phyloP scores from a whole-genome alignment of 805 yeast species.

The Saccharomycopsis sp. region DNA sequence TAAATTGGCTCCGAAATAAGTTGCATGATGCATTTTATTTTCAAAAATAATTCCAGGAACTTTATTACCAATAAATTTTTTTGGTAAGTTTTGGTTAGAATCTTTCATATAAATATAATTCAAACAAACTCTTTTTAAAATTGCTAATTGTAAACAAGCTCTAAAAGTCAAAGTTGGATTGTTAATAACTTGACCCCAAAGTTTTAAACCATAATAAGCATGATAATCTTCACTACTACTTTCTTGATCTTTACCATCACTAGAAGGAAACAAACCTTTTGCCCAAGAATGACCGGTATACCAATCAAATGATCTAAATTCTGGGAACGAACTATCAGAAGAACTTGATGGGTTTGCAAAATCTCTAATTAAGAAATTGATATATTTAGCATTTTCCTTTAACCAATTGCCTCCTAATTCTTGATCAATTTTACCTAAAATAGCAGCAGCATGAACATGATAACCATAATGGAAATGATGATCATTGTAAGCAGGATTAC shows the following conservation, averaged over 20 bases:
- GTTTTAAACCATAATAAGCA: constrained; percentile 55
- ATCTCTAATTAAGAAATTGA: constrained; percentile 52
- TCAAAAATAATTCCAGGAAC: constrained; percentile 70
- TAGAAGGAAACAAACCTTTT: constrained; percentile 56
- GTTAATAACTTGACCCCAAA: constrained; percentile 50
- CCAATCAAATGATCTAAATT: constrained; percentile 63
- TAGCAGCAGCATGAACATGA: constrained; percentile 61
- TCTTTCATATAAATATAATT: constrained; percentile 30
- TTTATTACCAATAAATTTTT: constrained; percentile 44
- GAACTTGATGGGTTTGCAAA: constrained; percentile 50
- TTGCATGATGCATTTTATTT: constrained; percentile 61
- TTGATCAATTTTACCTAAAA: constrained; percentile 45
- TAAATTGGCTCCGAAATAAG: constrained; percentile 63
- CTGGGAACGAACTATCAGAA: constrained; percentile 51
- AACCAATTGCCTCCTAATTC: constrained; percentile 43
- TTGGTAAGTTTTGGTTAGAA: constrained; percentile 47
- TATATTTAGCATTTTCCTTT: constrained; percentile 38
- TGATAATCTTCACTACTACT: constrained; percentile 68
- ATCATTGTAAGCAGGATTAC: constrained; percentile 61
- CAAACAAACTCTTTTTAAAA: constrained; percentile 43
- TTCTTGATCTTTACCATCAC: constrained; percentile 73
- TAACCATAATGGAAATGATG: constrained; percentile 74
- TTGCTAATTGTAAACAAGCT: constrained; percentile 50
- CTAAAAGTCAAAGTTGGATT: constrained; percentile 42
- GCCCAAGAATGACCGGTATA: constrained; percentile 75